phyloP scores from a whole-genome alignment of 208 protist species.

The Phytomonas sp. region DNA sequence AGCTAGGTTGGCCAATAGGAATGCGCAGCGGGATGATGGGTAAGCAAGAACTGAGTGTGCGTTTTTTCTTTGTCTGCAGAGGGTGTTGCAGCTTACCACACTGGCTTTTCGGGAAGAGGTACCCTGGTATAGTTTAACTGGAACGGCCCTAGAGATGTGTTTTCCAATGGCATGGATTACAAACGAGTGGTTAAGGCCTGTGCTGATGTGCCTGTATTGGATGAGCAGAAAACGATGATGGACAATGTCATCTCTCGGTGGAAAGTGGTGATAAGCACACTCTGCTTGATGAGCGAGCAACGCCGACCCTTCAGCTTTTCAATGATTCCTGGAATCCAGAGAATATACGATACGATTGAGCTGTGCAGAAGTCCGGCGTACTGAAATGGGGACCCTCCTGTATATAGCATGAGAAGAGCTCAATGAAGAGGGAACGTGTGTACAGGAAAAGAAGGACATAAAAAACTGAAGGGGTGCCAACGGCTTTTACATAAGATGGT shows the following conservation, averaged over 20 bases:
- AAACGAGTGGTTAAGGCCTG: neutral
- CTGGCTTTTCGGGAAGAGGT: neutral
- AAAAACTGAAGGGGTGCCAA: neutral
- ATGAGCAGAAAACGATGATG: neutral
- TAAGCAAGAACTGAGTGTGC: neutral
- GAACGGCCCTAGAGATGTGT: neutral
- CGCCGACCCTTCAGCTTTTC: neutral
- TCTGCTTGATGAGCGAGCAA: neutral
- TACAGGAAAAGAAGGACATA: neutral
- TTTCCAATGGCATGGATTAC: neutral
- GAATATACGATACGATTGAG: neutral
- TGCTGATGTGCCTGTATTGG: neutral
- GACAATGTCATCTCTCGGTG: neutral
- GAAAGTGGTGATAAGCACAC: neutral
- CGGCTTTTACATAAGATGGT: neutral
- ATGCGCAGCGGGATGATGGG: neutral
- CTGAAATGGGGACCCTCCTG: neutral
- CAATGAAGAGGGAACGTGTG: neutral
- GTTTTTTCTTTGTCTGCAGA: too few species aligned
- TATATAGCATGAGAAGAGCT: neutral
- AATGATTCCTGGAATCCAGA: neutral
- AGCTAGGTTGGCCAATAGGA: neutral
- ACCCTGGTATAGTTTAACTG: neutral
- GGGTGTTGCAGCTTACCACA: neutral
- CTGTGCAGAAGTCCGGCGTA: neutral